Conservation (phyloP, 305 asterid genomes). For the Fraxinus baroniana region DNA sequence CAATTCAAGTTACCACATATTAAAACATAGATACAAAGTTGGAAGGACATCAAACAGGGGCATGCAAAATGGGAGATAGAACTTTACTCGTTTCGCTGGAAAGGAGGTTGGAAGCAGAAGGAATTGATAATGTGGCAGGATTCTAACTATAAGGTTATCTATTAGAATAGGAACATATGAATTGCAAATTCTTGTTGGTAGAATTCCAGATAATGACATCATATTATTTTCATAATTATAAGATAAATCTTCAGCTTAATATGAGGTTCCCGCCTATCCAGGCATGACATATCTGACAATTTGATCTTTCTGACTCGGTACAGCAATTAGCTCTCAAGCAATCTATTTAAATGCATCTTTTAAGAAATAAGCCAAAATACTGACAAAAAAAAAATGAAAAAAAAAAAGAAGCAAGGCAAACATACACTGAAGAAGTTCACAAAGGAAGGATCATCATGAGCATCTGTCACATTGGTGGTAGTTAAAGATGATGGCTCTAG, state of each 20-base stretch:
- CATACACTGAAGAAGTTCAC: slow-evolving; percentile 82
- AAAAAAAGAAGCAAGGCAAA: slow-evolving; percentile 10
- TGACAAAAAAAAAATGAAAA: not conserved
- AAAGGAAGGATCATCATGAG: slow-evolving; percentile 71
- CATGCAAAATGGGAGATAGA: not conserved
- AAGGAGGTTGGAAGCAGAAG: not conserved
- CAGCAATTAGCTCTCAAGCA: not conserved
- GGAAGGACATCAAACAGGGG: not conserved
- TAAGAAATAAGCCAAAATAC: slow-evolving; percentile 6
- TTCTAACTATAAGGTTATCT: not conserved
- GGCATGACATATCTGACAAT: not conserved
- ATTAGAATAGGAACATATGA: not conserved
- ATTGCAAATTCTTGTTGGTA: not conserved
- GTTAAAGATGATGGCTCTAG: slow-evolving; percentile 61
- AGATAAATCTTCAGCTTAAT: not conserved
- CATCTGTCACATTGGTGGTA: slow-evolving; percentile 43
- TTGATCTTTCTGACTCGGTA: not conserved
- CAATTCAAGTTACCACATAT: not conserved
- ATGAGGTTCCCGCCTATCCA: not conserved
- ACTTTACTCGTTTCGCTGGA: not conserved
- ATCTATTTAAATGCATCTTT: not conserved
- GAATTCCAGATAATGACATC: not conserved
- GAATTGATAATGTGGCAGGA: not conserved
- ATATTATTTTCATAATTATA: not conserved
- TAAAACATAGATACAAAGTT: not conserved